Evolutionary conservation across 2,329 filamentous ascomycete genomes (phyloP), one percentile per base, ranked within the genome.

Genomic region (Aspergillus felis): DNA sequence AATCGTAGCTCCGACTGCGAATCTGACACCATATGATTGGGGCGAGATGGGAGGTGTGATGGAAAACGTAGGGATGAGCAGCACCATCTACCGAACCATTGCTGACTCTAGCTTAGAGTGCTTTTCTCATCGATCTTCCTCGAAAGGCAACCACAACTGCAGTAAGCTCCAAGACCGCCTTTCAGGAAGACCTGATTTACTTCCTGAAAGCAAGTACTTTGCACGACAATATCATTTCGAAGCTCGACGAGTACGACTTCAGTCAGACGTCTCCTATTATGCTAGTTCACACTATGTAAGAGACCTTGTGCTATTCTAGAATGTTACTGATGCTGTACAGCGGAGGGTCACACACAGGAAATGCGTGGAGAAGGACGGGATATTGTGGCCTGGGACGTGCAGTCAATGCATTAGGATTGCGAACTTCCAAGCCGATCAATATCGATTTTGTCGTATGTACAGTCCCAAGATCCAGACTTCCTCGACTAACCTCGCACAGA

Each of bases 111-210:
- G 25, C 56, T 28, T 57, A 89, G 87, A 88, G 87, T 66, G 85
- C 92, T 7, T 97, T 96, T 70, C 70, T 97, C n/a, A 92, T 99
- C 63, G 94, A 99, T 70, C 83, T 97, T 8, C 93, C 94, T 5
- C 73, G 64, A 58, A 74, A 62, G 72, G 76, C 68, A 38, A 56
- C 55, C 32, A 70, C 60, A 64, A 48, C 62, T 4, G 48, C 57
- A 12, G 57, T 62, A 2, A 57, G 53, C 60, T 59, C 65, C 9
- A 66, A 73, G 7, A 82, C 84, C 0, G 57, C 69, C 3, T 97
- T 96, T 70, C 84, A 84, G 22, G 81, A 84, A 57, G 88, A 93
- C 44, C 78, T 97, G 27, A 72, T 82, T 24, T 83, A 85, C 66
- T 96, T 94, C 66, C 76, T 95, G 3, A 75, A 78, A 56, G 87